Evolutionary conservation across 1,139 yeast genomes (phyloP).

Genomic region (Saccharomyces hybrid): DNA sequence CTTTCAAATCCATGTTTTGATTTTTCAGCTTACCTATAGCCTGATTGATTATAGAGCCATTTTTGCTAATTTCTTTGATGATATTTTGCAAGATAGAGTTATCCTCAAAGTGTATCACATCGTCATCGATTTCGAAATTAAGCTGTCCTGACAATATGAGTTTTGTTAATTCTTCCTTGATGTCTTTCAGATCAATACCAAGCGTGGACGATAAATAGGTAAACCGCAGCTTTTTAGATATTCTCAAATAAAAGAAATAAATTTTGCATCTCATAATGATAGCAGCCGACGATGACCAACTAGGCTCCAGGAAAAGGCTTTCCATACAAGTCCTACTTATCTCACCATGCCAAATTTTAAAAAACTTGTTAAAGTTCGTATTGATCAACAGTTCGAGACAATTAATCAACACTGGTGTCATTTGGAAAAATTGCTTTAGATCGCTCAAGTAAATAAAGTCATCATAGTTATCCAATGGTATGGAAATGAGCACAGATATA

Average conservation of each 20-base stretch:
- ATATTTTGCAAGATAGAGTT: conserved; percentile 9
- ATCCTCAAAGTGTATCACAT: conserved; percentile 13
- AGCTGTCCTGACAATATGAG: conserved; percentile 16
- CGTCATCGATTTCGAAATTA: conserved; percentile 20
- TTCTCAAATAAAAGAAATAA: conserved; percentile 25
- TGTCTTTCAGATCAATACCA: conserved; percentile 14
- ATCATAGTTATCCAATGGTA: conserved; percentile 26
- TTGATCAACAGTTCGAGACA: conserved; percentile 19
- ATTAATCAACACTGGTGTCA: conserved; percentile 11
- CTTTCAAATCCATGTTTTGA: conserved; percentile 7
- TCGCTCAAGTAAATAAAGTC: conserved; percentile 19
- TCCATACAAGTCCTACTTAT: conserved; percentile 11
- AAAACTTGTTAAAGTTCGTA: conserved; percentile 22
- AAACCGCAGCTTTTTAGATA: conserved; percentile 20
- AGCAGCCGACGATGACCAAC: conserved; percentile 18
- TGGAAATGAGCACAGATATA: conserved; percentile 20
- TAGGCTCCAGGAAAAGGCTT: conserved; percentile 17
- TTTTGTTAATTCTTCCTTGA: conserved; percentile 14
- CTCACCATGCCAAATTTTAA: conserved; percentile 19
- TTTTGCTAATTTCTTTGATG: conserved; percentile 7
- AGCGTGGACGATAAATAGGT: conserved; percentile 23
- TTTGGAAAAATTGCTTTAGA: conserved; percentile 10
- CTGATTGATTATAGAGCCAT: conserved; percentile 8
- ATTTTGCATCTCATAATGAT: conserved; percentile 23
- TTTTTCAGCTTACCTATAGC: conserved; percentile 6